Base-by-base conservation (phyloP, 75 land plant genomes). In the Larix kaempferi region DNA sequence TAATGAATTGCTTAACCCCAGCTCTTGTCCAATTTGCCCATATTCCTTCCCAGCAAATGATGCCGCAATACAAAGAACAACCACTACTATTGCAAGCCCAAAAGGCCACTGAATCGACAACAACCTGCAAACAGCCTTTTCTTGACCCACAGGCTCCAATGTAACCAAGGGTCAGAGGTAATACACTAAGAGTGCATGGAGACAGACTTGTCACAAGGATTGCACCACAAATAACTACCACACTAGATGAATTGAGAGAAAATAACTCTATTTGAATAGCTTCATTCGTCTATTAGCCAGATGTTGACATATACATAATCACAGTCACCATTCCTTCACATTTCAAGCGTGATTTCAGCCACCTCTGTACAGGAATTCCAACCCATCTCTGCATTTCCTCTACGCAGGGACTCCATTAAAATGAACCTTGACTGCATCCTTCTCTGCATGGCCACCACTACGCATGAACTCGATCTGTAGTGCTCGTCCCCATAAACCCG, bases 21-120 rank as follows among this genome's bases (percentile, higher is more conserved):
- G 86, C 5, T 98, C 99, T 63, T 89, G 91, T 16, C 99, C 99
- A 44, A 97, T 81, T 77, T 92, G 93, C 26, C 99, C 99, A 83
- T 97, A 97, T 35, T 98, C 99, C 85, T 97, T 97, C 49, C 99
- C 99, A 79, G 99, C 99, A 83, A 97, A 84, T 59, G 99, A 97
- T 37, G 99, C 99, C 58, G 84, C 98, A 77, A 97, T 77, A 0
- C 99, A 98, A 55, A 97, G 84, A 25, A 94, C 49, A 69, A 98
- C 99, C 26, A 97, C 80, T 56, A 98, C 92, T 61, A 95, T 94
- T 54, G 99, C 99, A 80, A 97, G 84, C 75, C 99, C 99, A 84
- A 73, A 97, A 97, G 27, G 99, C 84, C 79, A 97, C 54, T 39
- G 99, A 94, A 84, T 97, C 81, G 54, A 82, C 82, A 79, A 94